Base-by-base conservation (phyloP, 179 eudicot genomes). In the Vitellaria paradoxa region DNA sequence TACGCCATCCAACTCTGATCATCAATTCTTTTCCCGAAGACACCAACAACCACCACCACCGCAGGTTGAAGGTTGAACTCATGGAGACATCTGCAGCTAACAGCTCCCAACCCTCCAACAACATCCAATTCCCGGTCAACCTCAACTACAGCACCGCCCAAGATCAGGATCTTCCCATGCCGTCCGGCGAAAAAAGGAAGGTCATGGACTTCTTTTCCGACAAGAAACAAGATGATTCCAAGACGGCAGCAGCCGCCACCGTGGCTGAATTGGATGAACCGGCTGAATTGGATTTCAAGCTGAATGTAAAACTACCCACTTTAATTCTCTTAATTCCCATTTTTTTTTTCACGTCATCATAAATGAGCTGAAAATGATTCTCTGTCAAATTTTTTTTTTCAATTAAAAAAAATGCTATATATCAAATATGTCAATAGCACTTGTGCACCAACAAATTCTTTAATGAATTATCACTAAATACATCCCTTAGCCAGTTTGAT, bases 121-220 rank as follows among this genome's bases (percentile, higher is more conserved):
- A 85, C 46, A 79, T 83, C 14, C 86, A 82, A 46, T 87, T 84
- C 79, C 86, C 89, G 1, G 80, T 87, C 40, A 82, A 79, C 79
- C 80, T 81, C 59, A 68, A 46, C 78, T 79, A 30, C 37, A 30
- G 81, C 83, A 69, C 62, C 23, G 37, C 61, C 69, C 18, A 49
- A 30, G 46, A 67, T 15, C 74, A 77, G 2, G 65, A 20, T 2
- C 37, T 30, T 6, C 17, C 59, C 26, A 17, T 26, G 55, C 65
- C 76, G 66, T 72, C 82, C n/a, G 78, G 59, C 59, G 76, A 72
- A 2, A 63, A 72, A 13, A 76, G 80, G 5, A 63, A 53, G 45
- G 77, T 73, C 26, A 63, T 85, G 88, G 90, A 87, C 72, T 87
- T 87, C 80, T 87, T 87, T 65, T 73, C 88, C 42, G 70, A 78